Evolutionary conservation across 192 early-diverging fungal genomes (phyloP).

Genomic region (Phlyctochytrium bullatum): DNA sequence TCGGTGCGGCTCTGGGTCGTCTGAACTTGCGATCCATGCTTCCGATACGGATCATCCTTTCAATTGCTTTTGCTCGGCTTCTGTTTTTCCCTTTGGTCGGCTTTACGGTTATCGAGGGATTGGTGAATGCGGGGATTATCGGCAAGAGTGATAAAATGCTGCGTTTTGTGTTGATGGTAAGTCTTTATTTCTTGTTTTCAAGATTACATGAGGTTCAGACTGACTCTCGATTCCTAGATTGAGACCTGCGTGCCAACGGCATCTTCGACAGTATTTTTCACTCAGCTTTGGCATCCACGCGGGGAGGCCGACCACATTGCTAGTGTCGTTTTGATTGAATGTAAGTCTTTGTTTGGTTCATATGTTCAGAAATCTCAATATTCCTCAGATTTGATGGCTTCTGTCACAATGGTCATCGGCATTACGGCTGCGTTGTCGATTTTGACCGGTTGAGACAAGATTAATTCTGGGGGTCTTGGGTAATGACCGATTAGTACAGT

Average conservation of each 20-base stretch:
- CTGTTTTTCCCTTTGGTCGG: slow-evolving; percentile 33
- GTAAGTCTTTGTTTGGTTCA: slow-evolving; percentile 12
- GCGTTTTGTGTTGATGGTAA: slow-evolving; percentile 37
- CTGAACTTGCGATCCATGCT: slow-evolving; percentile 20
- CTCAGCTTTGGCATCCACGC: slow-evolving; percentile 32
- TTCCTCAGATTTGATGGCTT: slow-evolving; percentile 20
- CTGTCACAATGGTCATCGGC: slow-evolving; percentile 3
- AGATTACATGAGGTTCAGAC: too few species aligned
- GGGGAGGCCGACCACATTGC: slow-evolving; percentile 37
- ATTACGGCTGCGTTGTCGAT: slow-evolving; percentile 1
- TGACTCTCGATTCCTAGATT: background rate
- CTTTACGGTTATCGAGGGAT: slow-evolving; percentile 23
- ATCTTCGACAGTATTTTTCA: slow-evolving; percentile 33
- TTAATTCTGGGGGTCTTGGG: too few species aligned
- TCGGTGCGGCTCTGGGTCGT: slow-evolving; percentile 34
- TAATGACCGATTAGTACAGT: too few species aligned
- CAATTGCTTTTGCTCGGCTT: slow-evolving; percentile 21
- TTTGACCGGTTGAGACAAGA: too few species aligned
- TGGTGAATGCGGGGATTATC: slow-evolving; percentile 10
- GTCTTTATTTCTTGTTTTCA: background rate
- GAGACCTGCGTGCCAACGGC: slow-evolving; percentile 36
- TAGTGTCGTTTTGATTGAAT: slow-evolving; percentile 29
- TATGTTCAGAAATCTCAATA: background rate
- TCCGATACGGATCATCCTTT: slow-evolving; percentile 13
- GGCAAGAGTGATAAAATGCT: slow-evolving; percentile 27